A percentile compares a stretch with the other conserved stretches of the same genome.
phyloP scores from a whole-genome alignment of 305 asterid genomes.

The Coffea humblotiana region DNA sequence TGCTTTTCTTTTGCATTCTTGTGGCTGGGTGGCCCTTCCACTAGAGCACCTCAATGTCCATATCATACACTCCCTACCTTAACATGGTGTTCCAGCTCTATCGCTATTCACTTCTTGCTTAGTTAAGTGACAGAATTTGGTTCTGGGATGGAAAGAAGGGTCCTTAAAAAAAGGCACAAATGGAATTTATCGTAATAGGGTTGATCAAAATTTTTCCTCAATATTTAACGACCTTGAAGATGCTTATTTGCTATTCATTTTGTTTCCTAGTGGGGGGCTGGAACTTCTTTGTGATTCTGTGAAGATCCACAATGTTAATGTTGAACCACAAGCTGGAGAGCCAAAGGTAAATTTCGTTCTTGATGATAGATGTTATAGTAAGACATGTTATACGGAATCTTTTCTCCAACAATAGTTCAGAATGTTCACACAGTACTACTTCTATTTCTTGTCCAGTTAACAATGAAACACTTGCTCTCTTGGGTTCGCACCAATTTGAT shows the following conservation, averaged over 20 bases:
- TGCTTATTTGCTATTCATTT: conserved; percentile 10
- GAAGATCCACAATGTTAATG: conserved; percentile 38
- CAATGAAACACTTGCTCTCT: conserved; percentile 73
- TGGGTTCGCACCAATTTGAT: conserved; percentile 89
- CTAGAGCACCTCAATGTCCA: background rate
- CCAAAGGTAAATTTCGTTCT: conserved; percentile 23
- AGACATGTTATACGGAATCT: background rate
- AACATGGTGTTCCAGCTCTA: background rate
- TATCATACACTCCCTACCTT: background rate
- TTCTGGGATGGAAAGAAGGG: background rate
- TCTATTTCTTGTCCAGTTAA: conserved; percentile 43
- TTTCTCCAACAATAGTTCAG: background rate
- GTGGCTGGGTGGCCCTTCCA: background rate
- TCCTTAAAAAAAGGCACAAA: background rate
- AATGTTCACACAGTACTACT: conserved; percentile 1
- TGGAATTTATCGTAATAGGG: background rate
- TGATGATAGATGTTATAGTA: background rate
- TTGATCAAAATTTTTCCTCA: background rate
- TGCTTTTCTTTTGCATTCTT: background rate
- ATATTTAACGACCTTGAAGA: conserved; percentile 5
- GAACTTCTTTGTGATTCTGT: conserved; percentile 53
- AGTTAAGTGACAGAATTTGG: background rate
- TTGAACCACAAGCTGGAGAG: conserved; percentile 33
- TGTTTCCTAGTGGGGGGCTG: conserved; percentile 41
- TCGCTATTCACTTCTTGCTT: background rate